Percentiles rank a stretch among this genome's conserved stretches.
phyloP scores from a whole-genome alignment of 192 early-diverging fungal genomes.

The Chytriomyces confervae region DNA sequence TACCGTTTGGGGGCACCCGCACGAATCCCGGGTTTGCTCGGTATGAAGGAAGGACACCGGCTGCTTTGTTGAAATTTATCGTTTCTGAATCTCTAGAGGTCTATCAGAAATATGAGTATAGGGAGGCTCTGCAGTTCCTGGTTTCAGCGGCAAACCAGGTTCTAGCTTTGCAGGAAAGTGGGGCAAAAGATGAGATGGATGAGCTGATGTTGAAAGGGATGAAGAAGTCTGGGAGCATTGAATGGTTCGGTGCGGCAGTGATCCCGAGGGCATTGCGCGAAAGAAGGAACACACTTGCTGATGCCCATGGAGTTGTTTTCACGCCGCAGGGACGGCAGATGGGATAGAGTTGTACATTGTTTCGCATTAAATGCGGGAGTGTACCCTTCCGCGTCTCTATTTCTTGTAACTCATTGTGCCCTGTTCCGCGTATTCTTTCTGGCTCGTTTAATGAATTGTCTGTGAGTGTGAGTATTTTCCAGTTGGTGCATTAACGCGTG shows the following conservation, averaged over 20 bases:
- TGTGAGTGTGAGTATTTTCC: no score
- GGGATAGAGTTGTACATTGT: no score
- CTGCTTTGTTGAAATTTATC: not conserved
- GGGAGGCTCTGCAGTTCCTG: not conserved
- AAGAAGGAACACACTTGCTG: no score
- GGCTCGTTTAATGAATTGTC: no score
- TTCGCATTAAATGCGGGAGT: no score
- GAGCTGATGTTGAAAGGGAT: constrained; percentile 10
- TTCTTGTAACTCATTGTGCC: no score
- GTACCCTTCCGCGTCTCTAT: no score
- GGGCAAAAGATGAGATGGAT: not conserved
- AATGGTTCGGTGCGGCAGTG: constrained; percentile 5
- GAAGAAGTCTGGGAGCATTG: constrained; percentile 1
- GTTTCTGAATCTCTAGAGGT: not conserved
- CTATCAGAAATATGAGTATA: not conserved
- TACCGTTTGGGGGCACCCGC: constrained; percentile 2
- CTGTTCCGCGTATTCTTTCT: no score
- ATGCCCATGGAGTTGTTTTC: no score
- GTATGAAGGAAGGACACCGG: not conserved
- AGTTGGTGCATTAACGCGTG: no score
- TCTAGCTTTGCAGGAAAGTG: not conserved
- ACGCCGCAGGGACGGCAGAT: no score
- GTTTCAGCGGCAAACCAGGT: not conserved
- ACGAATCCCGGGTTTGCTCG: not conserved
- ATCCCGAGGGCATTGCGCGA: no score